These are phyloP conservation scores for Amoebophrya sp. DNA, from an alignment of 169 alveolate species.

Conservation along the genomic window DNA sequence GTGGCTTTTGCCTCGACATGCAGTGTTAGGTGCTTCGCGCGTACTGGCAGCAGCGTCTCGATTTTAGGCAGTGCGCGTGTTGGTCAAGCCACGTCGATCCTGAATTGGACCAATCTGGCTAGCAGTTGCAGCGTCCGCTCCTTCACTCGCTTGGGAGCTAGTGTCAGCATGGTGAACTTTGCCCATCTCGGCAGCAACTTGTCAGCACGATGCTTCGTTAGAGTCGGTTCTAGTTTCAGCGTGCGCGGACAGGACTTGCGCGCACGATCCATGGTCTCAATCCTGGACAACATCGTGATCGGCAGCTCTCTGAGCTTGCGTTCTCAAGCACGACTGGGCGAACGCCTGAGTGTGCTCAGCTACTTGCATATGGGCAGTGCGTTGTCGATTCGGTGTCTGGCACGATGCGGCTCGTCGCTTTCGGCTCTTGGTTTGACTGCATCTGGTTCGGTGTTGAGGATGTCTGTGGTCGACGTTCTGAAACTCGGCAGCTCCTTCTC, in stretches of 20 bases:
- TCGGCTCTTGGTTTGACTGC: slow-evolving; percentile 6
- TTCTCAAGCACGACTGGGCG: not conserved
- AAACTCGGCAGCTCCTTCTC: slow-evolving; percentile 23
- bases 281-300: not conserved
- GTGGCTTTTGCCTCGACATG: not conserved
- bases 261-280: not conserved
- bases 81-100: not conserved
- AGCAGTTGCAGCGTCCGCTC: not conserved
- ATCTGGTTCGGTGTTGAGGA: not conserved
- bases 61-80: not conserved
- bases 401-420: not conserved
- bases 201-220: not conserved
- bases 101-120: not conserved
- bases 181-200: slow-evolving; percentile 9
- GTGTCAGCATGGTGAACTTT: not conserved
- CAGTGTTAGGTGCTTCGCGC: slow-evolving; percentile 16
- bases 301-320: not conserved
- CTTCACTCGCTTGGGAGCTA: not conserved
- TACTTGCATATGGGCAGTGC: slow-evolving; percentile 18
- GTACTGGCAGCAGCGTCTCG: slow-evolving; percentile 24
- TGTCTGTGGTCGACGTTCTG: not conserved
- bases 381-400: not conserved
- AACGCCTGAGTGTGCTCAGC: not conserved
- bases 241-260: not conserved
- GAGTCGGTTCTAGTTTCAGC: not conserved